phyloP scores from a whole-genome alignment of 306 rosid species.

The Luffa acutangula region DNA sequence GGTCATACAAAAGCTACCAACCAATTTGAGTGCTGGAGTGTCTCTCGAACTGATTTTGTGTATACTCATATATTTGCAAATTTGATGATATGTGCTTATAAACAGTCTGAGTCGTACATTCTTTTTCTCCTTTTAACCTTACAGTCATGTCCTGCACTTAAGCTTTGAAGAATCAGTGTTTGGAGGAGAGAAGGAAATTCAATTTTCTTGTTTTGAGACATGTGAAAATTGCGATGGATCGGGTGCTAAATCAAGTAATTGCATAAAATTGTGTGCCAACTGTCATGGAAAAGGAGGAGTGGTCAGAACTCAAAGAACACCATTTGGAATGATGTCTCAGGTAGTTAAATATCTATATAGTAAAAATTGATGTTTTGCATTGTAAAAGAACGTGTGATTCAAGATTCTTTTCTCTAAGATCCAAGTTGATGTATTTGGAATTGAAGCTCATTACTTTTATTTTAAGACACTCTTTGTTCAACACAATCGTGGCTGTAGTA shows the following conservation, averaged over 20 bases:
- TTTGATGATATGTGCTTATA: not conserved
- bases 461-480: not conserved
- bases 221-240: constrained; percentile 71
- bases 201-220: constrained; percentile 50
- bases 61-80: not conserved
- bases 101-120: not conserved
- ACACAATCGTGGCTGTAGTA: not conserved
- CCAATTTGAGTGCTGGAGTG: not conserved
- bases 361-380: not conserved
- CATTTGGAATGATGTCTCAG: constrained; percentile 89
- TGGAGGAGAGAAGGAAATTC: constrained; percentile 62
- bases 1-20: not conserved
- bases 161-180: constrained; percentile 88
- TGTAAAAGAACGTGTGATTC: not conserved
- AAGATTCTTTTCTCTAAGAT: not conserved
- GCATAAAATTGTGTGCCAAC: constrained; percentile 49
- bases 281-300: constrained; percentile 93
- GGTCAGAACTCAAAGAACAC: constrained; percentile 64
- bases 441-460: not conserved
- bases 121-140: not conserved
- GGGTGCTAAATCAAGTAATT: constrained; percentile 63
- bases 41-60: not conserved
- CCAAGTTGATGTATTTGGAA: not conserved
- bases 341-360: constrained; percentile 23
- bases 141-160: constrained; percentile 69